phyloP scores from a whole-genome alignment of 257 asterid species.

The Vinca minor region DNA sequence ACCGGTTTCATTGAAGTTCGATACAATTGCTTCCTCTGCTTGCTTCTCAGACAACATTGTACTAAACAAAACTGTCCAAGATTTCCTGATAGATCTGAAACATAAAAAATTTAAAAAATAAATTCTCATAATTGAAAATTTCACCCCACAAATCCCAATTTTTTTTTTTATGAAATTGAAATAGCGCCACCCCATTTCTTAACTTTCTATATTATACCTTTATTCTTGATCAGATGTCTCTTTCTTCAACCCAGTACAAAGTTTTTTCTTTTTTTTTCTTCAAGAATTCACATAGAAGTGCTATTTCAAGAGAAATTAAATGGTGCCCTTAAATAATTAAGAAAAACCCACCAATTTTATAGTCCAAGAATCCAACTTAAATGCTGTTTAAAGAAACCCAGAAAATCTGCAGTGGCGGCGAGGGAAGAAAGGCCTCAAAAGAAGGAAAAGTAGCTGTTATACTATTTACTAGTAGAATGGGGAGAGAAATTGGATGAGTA shows the following conservation, averaged over 20 bases:
- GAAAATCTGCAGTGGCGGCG: constrained; percentile 30
- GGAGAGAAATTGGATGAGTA: constrained; percentile 4
- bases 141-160: constrained; percentile 20
- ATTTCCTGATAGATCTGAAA: constrained; percentile 22
- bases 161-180: too few species aligned
- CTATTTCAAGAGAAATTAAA: too few species aligned
- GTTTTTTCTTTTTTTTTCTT: too few species aligned
- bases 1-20: too few species aligned
- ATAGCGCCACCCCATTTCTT: background rate
- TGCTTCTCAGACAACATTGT: constrained; percentile 70
- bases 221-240: constrained; percentile 26
- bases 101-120: constrained; percentile 21
- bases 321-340: constrained; percentile 15
- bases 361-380: constrained; percentile 13
- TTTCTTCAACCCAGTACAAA: constrained; percentile 22
- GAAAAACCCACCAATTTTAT: background rate
- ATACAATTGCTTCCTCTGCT: constrained; percentile 87
- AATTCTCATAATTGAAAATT: constrained; percentile 21
- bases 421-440: constrained; percentile 30
- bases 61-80: constrained; percentile 7
- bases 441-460: constrained; percentile 7
- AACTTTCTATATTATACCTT: constrained; percentile 21
- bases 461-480: background rate
- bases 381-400: constrained; percentile 11
- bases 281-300: constrained; percentile 1